Percentiles rank a stretch among this genome's conserved stretches.
Conservation (phyloP, 805 yeast genomes). For the Wickerhamiella qilinensis region DNA sequence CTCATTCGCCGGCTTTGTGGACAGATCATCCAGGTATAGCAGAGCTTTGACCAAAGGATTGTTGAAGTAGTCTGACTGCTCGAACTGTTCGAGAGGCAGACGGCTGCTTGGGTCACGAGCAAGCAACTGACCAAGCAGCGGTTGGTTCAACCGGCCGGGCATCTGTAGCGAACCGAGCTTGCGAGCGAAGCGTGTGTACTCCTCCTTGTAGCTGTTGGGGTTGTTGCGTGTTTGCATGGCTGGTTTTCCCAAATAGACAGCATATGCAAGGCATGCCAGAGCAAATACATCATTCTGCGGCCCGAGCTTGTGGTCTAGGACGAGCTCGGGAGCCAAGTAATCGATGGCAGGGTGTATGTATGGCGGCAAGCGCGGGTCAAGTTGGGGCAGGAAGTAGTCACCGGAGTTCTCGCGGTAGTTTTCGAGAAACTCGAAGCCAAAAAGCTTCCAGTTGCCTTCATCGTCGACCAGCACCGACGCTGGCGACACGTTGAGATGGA, state of each 20-base stretch:
- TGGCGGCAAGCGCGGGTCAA: slow-evolving; percentile 58
- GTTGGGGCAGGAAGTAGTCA: slow-evolving; percentile 50
- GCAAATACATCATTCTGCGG: slow-evolving; percentile 72
- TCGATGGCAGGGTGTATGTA: slow-evolving; percentile 57
- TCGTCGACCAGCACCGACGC: slow-evolving; percentile 58
- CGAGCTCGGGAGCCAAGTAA: slow-evolving; percentile 72
- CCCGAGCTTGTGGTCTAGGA: slow-evolving; percentile 45
- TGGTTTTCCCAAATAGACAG: slow-evolving; percentile 39
- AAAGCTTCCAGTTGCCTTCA: slow-evolving; percentile 80
- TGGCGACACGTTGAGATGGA: slow-evolving; percentile 70
- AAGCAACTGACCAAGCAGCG: slow-evolving; percentile 28
- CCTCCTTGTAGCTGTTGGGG: slow-evolving; percentile 34
- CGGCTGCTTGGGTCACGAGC: slow-evolving; percentile 39
- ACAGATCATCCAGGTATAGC: slow-evolving; percentile 66
- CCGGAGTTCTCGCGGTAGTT: slow-evolving; percentile 34
- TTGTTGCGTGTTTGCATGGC: slow-evolving; percentile 35
- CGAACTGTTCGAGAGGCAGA: slow-evolving; percentile 45
- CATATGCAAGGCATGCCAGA: slow-evolving; percentile 59
- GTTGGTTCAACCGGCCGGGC: slow-evolving; percentile 26
- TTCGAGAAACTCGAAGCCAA: slow-evolving; percentile 46
- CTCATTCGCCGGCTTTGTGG: slow-evolving; percentile 55
- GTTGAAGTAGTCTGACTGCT: slow-evolving; percentile 61
- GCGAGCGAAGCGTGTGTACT: slow-evolving; percentile 25
- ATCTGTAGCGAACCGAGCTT: slow-evolving; percentile 23
- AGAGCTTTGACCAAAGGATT: slow-evolving; percentile 70